Conservation (phyloP, 768 basidiomycete species). For the Suillus cothurnatus region DNA sequence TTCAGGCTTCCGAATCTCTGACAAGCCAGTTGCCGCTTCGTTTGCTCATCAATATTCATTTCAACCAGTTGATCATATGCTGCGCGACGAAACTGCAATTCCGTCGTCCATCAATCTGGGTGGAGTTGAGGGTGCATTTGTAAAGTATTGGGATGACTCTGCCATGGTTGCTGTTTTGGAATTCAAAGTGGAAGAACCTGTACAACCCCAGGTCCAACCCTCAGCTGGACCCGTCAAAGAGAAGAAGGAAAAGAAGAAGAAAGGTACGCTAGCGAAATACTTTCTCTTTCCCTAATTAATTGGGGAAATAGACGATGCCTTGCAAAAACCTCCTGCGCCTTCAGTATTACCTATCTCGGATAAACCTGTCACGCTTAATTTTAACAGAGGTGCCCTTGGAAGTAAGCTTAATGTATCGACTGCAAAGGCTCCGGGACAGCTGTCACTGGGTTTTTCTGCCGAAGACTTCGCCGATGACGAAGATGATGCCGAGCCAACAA, state of each 20-base stretch:
- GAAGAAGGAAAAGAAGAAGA: constrained; percentile 60
- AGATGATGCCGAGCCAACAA: constrained; percentile 46
- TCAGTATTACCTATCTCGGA: constrained; percentile 73
- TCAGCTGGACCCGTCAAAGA: constrained; percentile 58
- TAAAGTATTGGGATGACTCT: constrained; percentile 91
- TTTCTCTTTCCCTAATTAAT: constrained; percentile 4
- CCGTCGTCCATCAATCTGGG: constrained; percentile 68
- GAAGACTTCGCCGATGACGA: constrained; percentile 53
- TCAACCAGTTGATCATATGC: constrained; percentile 74
- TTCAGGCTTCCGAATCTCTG: constrained; percentile 90
- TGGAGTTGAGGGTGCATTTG: constrained; percentile 71
- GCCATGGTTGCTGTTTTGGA: constrained; percentile 75
- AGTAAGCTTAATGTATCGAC: constrained; percentile 24
- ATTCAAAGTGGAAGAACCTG: constrained; percentile 73
- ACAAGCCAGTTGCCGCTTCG: constrained; percentile 86
- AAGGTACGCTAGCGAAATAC: constrained; percentile 39
- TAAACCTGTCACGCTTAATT: constrained; percentile 80
- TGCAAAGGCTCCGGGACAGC: constrained; percentile 40
- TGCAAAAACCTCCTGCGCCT: constrained; percentile 49
- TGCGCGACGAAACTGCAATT: constrained; percentile 78
- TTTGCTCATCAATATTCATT: constrained; percentile 94
- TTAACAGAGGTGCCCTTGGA: constrained; percentile 48
- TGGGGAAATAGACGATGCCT: constrained; percentile 34
- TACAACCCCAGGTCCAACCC: constrained; percentile 36
- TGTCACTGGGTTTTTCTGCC: constrained; percentile 66